Evolutionary conservation across 179 eudicot genomes (phyloP).

Genomic region (Gypsophila paniculata): DNA sequence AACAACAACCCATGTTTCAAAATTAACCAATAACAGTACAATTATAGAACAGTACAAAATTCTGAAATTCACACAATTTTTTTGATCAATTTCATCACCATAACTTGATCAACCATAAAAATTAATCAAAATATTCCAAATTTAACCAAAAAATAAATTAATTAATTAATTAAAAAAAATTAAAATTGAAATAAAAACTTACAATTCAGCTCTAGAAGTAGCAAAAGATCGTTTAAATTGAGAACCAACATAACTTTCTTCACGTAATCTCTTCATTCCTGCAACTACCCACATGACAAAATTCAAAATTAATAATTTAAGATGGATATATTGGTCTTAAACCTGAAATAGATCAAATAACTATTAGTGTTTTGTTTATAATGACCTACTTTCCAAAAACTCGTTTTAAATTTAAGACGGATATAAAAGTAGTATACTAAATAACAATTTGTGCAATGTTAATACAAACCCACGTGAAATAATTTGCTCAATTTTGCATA

Average conservation of each 20-base stretch:
- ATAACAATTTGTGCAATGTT: neutral
- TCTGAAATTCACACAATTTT: neutral
- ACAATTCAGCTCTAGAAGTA: conserved; percentile 68
- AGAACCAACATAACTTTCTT: conserved; percentile 56
- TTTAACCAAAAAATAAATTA: neutral
- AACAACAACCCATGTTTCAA: conserved; percentile 16
- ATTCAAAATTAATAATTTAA: too few species aligned
- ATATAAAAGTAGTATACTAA: too few species aligned
- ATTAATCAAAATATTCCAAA: conserved; percentile 2
- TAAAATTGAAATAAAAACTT: conserved; percentile 20
- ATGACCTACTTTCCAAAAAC: too few species aligned
- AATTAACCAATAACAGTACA: neutral
- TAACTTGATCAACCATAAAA: conserved; percentile 24
- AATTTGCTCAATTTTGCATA: conserved; percentile 25
- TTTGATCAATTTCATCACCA: conserved; percentile 9
- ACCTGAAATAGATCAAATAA: too few species aligned
- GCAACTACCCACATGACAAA: conserved; percentile 23
- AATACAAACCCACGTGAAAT: conserved; percentile 16
- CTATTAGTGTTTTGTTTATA: too few species aligned
- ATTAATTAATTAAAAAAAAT: conserved; percentile 1
- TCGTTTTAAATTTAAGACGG: too few species aligned
- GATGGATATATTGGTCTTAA: too few species aligned
- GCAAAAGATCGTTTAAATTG: conserved; percentile 64
- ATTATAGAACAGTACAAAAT: neutral
- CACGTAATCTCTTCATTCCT: conserved; percentile 87